Base-by-base conservation (phyloP, 2,329 filamentous ascomycete genomes). In the Dactylella cylindrospora region DNA sequence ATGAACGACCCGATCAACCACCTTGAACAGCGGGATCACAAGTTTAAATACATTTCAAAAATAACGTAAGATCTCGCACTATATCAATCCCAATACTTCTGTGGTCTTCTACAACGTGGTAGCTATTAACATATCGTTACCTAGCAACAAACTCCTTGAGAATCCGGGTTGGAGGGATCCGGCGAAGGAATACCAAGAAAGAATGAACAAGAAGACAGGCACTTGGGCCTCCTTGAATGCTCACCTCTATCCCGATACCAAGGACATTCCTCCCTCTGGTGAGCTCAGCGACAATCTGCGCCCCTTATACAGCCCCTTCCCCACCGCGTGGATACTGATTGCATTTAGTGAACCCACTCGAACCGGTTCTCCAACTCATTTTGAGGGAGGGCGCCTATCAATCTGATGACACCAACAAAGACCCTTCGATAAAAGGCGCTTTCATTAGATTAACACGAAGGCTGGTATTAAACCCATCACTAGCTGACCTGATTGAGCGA, bases 41-140 rank as follows among this genome's bases (percentile, higher is more conserved):
- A 49, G 43, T 62, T 54, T 26, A 62, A 62, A 29, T 62, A 62
- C 25, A 62, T 62, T 17, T 62, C 57, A 10, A 62, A 62, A 41
- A 62, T 62, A 25, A 62, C 57, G 57, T 62, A 53, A 47, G 57
- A 49, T 25, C 15, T 15, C 2, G 5, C 31, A 9, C 26, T 36
- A 26, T 15, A 26, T 32, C 19, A 17, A n/a, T n/a, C n/a, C n/a
- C n/a, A n/a, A n/a, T n/a, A n/a, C n/a, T n/a, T n/a, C n/a, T n/a
- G n/a, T n/a, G n/a, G n/a, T n/a, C n/a, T n/a, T n/a, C n/a, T n/a
- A n/a, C n/a, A n/a, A 62, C 47, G 39, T 36, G 10, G 20, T 22
- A n/a, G n/a, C n/a, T n/a, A 6, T 25, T 31, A 28, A 23, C 13
- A n/a, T 33, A 15, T 23, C 12, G 26, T 20, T 40, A 13, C 45